Evolutionary conservation across 257 asterid genomes (phyloP).

Genomic region (Eucommia ulmoides): DNA sequence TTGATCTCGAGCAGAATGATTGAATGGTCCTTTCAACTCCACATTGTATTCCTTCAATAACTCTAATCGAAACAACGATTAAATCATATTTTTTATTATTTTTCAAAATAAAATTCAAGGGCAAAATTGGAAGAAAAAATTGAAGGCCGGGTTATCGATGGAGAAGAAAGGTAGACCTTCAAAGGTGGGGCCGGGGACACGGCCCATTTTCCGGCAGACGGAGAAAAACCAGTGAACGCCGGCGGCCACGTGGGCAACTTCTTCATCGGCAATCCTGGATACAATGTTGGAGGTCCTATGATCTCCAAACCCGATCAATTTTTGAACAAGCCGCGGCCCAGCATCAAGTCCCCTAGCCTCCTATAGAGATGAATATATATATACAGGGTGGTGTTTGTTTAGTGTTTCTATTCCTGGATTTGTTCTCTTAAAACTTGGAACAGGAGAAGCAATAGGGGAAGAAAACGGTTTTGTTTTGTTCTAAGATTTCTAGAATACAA

Average conservation of each 20-base stretch:
- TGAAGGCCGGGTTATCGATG: not conserved
- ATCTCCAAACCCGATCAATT: constrained; percentile 76
- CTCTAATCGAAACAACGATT: constrained; percentile 36
- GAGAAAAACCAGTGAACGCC: constrained; percentile 84
- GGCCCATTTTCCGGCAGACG: constrained; percentile 64
- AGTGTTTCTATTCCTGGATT: too few relatives aligned
- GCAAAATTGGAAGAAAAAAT: not conserved
- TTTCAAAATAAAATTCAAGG: too few relatives aligned
- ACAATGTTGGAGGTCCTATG: constrained; percentile 71
- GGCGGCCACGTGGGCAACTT: constrained; percentile 91
- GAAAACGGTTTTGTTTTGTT: too few relatives aligned
- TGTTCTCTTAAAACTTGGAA: too few relatives aligned
- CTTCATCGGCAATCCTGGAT: constrained; percentile 79
- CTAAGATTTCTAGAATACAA: too few relatives aligned
- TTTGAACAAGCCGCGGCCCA: constrained; percentile 88
- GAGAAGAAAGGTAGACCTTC: constrained; percentile 28
- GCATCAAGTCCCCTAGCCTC: constrained; percentile 99
- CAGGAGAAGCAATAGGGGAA: too few relatives aligned
- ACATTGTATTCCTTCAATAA: constrained; percentile 67
- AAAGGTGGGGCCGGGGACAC: constrained; percentile 58
- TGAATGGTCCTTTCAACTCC: constrained; percentile 87
- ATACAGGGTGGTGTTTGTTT: too few relatives aligned
- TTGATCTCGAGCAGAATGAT: constrained; percentile 61
- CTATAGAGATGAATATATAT: too few relatives aligned
- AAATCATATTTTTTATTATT: too few relatives aligned